These are phyloP conservation scores for Lyophyllum shimeji DNA, from an alignment of 768 basidiomycete genomes.

Conservation along the genomic window DNA sequence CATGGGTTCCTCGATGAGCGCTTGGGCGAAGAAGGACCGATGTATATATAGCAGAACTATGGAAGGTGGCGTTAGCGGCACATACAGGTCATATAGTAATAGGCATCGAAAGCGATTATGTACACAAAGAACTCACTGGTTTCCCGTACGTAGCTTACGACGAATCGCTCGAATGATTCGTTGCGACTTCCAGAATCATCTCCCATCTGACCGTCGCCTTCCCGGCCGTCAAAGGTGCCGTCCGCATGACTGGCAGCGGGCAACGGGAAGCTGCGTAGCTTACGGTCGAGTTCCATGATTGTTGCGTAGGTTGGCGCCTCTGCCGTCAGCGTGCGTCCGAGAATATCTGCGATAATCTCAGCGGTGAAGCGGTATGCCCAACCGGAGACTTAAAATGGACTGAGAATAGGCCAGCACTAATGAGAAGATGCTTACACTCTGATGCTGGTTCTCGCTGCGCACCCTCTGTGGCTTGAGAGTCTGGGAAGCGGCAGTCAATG, in stretches of 20 bases:
- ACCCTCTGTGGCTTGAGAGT: slow-evolving; percentile 27
- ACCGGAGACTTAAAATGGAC: slow-evolving; percentile 41
- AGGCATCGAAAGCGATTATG: neutral
- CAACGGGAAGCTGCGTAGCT: slow-evolving; percentile 57
- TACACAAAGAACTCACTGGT: slow-evolving; percentile 30
- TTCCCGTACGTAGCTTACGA: slow-evolving; percentile 48
- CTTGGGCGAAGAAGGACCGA: slow-evolving; percentile 69
- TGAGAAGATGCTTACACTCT: slow-evolving; percentile 25
- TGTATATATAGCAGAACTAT: slow-evolving; percentile 65
- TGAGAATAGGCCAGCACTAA: neutral
- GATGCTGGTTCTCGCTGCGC: slow-evolving; percentile 26
- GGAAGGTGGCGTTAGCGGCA: neutral
- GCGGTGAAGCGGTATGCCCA: slow-evolving; percentile 67
- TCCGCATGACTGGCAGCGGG: slow-evolving; percentile 1
- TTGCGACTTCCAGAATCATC: neutral
- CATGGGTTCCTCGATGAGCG: slow-evolving; percentile 62
- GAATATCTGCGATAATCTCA: slow-evolving; percentile 65
- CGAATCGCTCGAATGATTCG: slow-evolving; percentile 41
- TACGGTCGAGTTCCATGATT: slow-evolving; percentile 68
- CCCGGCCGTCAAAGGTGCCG: neutral
- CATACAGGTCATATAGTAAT: neutral
- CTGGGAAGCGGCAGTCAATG: slow-evolving; percentile 65
- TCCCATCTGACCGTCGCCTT: slow-evolving; percentile 28
- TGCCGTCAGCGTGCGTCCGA: slow-evolving; percentile 58
- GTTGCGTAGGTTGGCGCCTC: slow-evolving; percentile 63